A percentile compares a stretch with the other conserved stretches of the same genome.
Conservation (phyloP, 2,329 filamentous ascomycete species). For the Pyrenochaeta sp. region DNA sequence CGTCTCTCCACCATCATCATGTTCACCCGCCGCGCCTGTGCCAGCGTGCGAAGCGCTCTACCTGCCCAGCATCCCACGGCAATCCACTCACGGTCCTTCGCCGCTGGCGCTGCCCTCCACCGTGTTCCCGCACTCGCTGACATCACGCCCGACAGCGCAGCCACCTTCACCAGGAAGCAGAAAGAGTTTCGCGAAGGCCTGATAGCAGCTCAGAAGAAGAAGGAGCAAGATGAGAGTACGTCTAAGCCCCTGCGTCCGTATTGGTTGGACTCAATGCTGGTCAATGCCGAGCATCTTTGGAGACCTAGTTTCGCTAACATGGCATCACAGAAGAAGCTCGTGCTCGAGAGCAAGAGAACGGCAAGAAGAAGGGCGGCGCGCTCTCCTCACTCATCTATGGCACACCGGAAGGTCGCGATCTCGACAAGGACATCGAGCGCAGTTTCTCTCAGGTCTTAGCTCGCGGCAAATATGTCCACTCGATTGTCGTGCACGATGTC, state of each 20-base stretch:
- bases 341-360: slow-evolving; percentile 65
- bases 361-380: slow-evolving; percentile 70
- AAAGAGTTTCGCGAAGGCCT: slow-evolving; percentile 85
- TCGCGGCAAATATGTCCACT: slow-evolving; percentile 97
- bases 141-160: slow-evolving; percentile 75
- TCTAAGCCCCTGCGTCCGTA: slow-evolving; percentile 52
- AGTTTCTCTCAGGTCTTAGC: slow-evolving; percentile 96
- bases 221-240: slow-evolving; percentile 86
- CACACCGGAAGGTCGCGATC: slow-evolving; percentile 90
- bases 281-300: slow-evolving; percentile 32
- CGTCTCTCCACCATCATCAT: slow-evolving; percentile 25
- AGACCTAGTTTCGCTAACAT: slow-evolving; percentile 65
- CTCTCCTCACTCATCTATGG: slow-evolving; percentile 93
- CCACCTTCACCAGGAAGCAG: slow-evolving; percentile 82
- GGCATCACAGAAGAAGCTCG: slow-evolving; percentile 60
- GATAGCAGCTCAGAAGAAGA: slow-evolving; percentile 75
- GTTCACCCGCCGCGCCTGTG: slow-evolving; percentile 40
- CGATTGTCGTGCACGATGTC: slow-evolving; percentile 95
- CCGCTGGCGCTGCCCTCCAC: slow-evolving; percentile 33
- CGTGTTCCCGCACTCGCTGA: slow-evolving; percentile 79
- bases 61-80: slow-evolving; percentile 20
- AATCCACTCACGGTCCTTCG: slow-evolving; percentile 36
- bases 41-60: slow-evolving; percentile 33
- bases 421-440: slow-evolving; percentile 94
- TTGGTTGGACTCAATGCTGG: slow-evolving; percentile 48